Evolutionary conservation across 2,329 filamentous ascomycete species (phyloP), one percentile per base, ranked within the genome.

Genomic region (Capronia americana): DNA sequence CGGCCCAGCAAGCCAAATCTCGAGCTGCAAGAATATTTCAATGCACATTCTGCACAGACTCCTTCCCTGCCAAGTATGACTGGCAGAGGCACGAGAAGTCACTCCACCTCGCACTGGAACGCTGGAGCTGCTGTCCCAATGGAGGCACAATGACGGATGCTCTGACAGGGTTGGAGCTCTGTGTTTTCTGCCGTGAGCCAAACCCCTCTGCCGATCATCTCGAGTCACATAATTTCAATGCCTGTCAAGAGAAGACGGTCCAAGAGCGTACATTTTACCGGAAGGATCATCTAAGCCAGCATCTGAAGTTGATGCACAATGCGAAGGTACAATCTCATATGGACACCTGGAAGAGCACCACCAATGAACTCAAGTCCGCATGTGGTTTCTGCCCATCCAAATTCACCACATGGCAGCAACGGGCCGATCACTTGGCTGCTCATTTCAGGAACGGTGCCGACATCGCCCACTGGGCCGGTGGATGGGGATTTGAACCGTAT

Each of bases 41-140:
- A 72, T 87, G 85, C 72, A 87, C 85, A 1, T 87, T 87, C 74
- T 87, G 85, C 70, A 82, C 82, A 14, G 84, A 86, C 67, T 82
- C 82, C 0, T 87, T 86, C 72, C 79, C 82, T 57, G 82, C 83
- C 23, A 87, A 87, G 67, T 86, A 86, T 74, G 85, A 87, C 74
- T 87, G 85, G 85, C 83, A 85, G 56, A 79, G 85, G 20, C 85
- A 87, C 71, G 85, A 87, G 70, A 87, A 86, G 71, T 85, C 84
- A 3, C 75, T 86, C 51, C 85, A 87, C 73, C 74, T 87, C 30
- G 82, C 83, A 20, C 74, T 87, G 34, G 85, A 87, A 69, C 84
- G 84, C 70, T 87, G 84, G 84, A 85, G 86, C 8, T 89, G 87
- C 71, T 84, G 86, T 34, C 87, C 86, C 2, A 75, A 84, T 4